phyloP scores from a whole-genome alignment of 805 yeast genomes.

The Candida verbasci region DNA sequence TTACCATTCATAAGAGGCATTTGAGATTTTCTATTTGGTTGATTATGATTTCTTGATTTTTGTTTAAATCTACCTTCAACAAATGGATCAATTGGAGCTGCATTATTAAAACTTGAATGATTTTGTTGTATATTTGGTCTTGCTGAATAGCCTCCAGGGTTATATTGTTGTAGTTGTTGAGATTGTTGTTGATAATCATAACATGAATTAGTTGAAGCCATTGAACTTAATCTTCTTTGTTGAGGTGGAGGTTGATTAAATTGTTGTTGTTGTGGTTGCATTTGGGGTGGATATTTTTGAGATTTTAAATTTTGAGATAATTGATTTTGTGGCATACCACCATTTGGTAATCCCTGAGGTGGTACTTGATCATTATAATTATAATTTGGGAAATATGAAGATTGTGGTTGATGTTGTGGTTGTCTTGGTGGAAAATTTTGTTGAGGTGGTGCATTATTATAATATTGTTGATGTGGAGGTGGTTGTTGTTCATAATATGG shows the following conservation, averaged over 20 bases:
- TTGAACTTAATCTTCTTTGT: conserved; percentile 8
- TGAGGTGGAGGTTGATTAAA: conserved; percentile 6
- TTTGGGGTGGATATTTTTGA: conserved; percentile 13
- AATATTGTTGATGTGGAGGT: background rate
- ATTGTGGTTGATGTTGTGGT: conserved; percentile 1
- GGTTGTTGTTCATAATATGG: conserved; percentile 6
- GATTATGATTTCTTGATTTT: conserved; percentile 7
- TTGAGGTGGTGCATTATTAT: conserved; percentile 5
- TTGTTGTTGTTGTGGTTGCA: conserved; percentile 9
- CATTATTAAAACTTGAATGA: conserved; percentile 9
- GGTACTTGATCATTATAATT: conserved; percentile 29
- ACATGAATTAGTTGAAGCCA: conserved; percentile 2
- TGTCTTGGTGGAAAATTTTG: background rate
- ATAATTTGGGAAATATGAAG: conserved; percentile 7
- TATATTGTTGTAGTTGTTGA: conserved; percentile 13
- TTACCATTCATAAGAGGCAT: conserved; percentile 26
- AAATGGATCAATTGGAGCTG: conserved; percentile 22
- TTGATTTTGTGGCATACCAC: conserved; percentile 21
- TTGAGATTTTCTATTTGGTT: conserved; percentile 33
- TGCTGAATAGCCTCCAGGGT: background rate
- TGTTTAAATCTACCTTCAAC: conserved; percentile 21
- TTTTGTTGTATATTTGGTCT: conserved; percentile 8
- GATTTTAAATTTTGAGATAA: conserved; percentile 22
- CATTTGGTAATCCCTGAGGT: conserved; percentile 28
- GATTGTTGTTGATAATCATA: conserved; percentile 10